phyloP scores from a whole-genome alignment of 179 eudicot species.

The Beta lomatogona region DNA sequence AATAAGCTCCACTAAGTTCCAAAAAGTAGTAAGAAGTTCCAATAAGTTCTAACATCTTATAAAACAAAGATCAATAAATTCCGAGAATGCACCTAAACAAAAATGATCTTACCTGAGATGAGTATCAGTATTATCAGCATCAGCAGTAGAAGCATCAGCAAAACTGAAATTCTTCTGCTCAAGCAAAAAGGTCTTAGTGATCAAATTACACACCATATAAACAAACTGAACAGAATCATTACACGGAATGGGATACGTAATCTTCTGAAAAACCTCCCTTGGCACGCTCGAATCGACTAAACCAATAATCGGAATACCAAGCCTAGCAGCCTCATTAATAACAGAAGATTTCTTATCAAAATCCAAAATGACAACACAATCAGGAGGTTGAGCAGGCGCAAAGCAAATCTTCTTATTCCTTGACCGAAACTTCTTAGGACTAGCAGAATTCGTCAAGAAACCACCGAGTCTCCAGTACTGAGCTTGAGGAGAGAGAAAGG shows the following conservation, averaged over 20 bases:
- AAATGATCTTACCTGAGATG: background rate
- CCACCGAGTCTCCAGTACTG: conserved; percentile 71
- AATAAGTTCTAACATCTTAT: too few species aligned
- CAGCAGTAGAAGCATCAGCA: background rate
- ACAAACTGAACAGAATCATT: conserved; percentile 89
- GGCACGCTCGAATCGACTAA: conserved; percentile 72
- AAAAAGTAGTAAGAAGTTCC: too few species aligned
- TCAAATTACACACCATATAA: conserved; percentile 88
- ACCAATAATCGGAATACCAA: conserved; percentile 81
- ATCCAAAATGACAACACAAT: conserved; percentile 81
- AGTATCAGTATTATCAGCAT: background rate
- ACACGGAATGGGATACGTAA: conserved; percentile 82
- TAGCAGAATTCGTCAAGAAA: conserved; percentile 68
- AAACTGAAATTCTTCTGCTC: conserved; percentile 48
- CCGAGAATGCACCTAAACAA: too few species aligned
- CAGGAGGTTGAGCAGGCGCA: conserved; percentile 58
- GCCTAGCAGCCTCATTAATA: conserved; percentile 58
- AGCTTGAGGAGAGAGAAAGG: conserved; percentile 27
- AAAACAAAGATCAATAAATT: too few species aligned
- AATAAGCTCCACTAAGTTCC: too few species aligned
- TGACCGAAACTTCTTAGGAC: conserved; percentile 74
- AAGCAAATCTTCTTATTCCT: conserved; percentile 69
- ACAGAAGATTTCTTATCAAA: conserved; percentile 68
- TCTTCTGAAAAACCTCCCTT: conserved; percentile 52
- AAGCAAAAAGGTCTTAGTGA: conserved; percentile 73